Conservation (phyloP, 495 filamentous ascomycete species). For the Hypoxylon crocopeplum region DNA sequence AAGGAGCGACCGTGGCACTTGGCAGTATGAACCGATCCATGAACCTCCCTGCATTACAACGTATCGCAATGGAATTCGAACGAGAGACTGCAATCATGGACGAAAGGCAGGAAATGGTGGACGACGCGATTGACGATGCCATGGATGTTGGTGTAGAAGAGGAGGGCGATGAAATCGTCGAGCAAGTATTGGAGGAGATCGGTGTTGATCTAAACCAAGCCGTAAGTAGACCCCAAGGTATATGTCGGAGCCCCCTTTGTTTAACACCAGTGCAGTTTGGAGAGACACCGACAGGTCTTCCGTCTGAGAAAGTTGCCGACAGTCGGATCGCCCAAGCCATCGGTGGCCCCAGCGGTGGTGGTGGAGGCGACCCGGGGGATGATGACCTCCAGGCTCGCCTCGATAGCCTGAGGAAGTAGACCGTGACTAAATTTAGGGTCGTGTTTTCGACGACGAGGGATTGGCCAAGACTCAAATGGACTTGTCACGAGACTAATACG, state of each 20-base stretch:
- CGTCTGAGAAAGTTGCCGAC: constrained; percentile 64
- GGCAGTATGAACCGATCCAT: constrained; percentile 97
- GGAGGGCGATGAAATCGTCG: constrained; percentile 93
- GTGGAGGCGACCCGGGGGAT: constrained; percentile 65
- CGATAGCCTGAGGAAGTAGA: constrained; percentile 72
- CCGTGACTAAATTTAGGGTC: constrained; percentile 1
- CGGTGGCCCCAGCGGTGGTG: constrained; percentile 61
- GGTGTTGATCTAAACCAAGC: constrained; percentile 88
- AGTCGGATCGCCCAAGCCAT: constrained; percentile 77
- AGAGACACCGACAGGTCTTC: constrained; percentile 77
- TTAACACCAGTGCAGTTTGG: constrained; percentile 63
- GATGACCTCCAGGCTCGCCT: constrained; percentile 85
- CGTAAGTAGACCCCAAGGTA: constrained; percentile 60
- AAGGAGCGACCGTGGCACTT: constrained; percentile 89
- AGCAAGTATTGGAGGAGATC: constrained; percentile 95
- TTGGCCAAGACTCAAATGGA: constrained; percentile 1
- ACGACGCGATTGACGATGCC: constrained; percentile 98
- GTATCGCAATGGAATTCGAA: constrained; percentile 99
- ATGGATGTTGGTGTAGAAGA: constrained; percentile 91
- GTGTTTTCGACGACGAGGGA: constrained; percentile 8
- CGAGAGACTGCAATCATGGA: constrained; percentile 99
- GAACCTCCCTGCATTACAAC: constrained; percentile 93
- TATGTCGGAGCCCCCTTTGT: neutral
- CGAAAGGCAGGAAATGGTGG: constrained; percentile 99
- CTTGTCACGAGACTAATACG: constrained; percentile 1